Evolutionary conservation across 2,329 filamentous ascomycete genomes (phyloP).

Genomic region (Endothia cerciana): DNA sequence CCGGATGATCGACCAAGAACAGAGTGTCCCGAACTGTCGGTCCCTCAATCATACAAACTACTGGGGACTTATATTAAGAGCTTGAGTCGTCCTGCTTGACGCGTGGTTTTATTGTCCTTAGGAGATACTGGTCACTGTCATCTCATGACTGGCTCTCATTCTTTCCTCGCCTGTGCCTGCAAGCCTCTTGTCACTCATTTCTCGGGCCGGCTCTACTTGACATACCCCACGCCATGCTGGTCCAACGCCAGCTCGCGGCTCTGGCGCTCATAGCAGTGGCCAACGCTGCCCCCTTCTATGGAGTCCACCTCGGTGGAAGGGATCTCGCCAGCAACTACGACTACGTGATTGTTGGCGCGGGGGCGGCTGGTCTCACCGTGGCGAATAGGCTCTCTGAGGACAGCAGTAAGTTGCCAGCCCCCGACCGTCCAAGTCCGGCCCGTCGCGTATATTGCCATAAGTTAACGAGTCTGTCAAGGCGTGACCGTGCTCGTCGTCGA

Average conservation of each 20-base stretch:
- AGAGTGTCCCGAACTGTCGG: background rate
- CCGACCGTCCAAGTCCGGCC: background rate
- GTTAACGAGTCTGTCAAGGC: slow-evolving; percentile 23
- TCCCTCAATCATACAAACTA: background rate
- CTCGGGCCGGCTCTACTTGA: background rate
- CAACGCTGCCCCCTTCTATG: slow-evolving; percentile 22
- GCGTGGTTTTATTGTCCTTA: background rate
- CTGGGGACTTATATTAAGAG: background rate
- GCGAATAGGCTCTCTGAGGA: slow-evolving; percentile 36
- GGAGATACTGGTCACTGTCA: background rate
- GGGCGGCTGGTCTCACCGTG: slow-evolving; percentile 32
- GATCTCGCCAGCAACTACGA: slow-evolving; percentile 23
- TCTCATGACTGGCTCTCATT: background rate
- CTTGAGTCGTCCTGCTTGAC: background rate
- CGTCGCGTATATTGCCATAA: background rate
- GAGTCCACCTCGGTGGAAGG: slow-evolving; percentile 8
- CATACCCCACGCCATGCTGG: slow-evolving; percentile 7
- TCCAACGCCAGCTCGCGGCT: slow-evolving; percentile 6
- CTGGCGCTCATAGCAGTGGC: slow-evolving; percentile 7
- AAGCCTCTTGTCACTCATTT: slow-evolving; percentile 7
- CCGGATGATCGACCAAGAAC: background rate
- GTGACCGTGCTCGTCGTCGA: slow-evolving; percentile 38
- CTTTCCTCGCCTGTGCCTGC: background rate
- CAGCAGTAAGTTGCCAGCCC: slow-evolving; percentile 27
- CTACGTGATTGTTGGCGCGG: slow-evolving; percentile 27